Evolutionary conservation across 1,284 basidiomycete genomes (phyloP).

Genomic region (Ceratobasidium sp.): DNA sequence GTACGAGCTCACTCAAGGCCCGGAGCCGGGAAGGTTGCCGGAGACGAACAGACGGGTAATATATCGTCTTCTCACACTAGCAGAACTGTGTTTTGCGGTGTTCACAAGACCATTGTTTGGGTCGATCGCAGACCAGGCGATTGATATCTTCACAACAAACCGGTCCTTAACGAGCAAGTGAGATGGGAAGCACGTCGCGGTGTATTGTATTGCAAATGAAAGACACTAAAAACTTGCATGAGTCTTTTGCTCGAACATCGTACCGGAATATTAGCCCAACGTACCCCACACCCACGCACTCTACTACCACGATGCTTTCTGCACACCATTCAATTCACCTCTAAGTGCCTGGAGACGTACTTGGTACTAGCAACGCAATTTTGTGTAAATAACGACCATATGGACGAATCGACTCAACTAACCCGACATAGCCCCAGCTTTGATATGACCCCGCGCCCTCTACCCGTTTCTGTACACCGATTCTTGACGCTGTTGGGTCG

Average conservation of each 20-base stretch:
- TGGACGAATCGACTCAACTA: slow-evolving; percentile 48
- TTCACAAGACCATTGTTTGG: not conserved
- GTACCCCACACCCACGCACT: not conserved
- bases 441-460: slow-evolving; percentile 84
- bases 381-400: not conserved
- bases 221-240: not conserved
- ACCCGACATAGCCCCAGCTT: slow-evolving; percentile 91
- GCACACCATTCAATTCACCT: slow-evolving; percentile 83
- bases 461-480: slow-evolving; percentile 82
- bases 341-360: slow-evolving; percentile 83
- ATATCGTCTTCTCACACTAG: slow-evolving; percentile 26
- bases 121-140: not conserved
- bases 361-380: slow-evolving; percentile 67
- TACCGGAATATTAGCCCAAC: not conserved
- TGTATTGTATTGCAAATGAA: not conserved
- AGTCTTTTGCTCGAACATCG: not conserved
- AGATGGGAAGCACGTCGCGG: not conserved
- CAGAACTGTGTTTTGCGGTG: not conserved
- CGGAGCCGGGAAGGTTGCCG: slow-evolving; percentile 19
- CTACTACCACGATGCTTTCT: slow-evolving; percentile 86
- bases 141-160: not conserved
- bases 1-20: slow-evolving; percentile 27
- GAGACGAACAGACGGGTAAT: slow-evolving; percentile 11
- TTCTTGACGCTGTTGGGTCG: slow-evolving; percentile 87
- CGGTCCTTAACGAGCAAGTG: not conserved